These are phyloP conservation scores for Liquidambar formosana DNA, from an alignment of 164 flowering plant genomes.

Conservation along the genomic window DNA sequence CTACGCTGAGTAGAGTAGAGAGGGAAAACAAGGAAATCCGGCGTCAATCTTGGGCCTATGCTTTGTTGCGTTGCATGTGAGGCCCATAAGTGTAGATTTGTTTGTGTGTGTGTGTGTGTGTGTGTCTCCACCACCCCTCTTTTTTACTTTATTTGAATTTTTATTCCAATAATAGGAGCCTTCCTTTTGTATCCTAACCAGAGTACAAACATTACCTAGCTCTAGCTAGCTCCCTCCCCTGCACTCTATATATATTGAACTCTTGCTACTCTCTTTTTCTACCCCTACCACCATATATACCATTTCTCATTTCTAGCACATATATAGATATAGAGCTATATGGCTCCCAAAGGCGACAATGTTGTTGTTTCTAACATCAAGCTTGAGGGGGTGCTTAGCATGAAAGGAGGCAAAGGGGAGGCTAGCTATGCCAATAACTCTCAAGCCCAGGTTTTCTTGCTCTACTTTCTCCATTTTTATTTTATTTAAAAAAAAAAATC, in stretches of 20 bases:
- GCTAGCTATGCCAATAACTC: conserved; percentile 84
- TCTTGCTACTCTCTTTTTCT: not conserved
- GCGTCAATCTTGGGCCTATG: conserved; percentile 34
- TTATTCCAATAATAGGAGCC: not conserved
- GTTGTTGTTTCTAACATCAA: conserved; percentile 57
- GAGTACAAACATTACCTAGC: not conserved
- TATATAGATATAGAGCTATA: not conserved
- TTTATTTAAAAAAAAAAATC: no score
- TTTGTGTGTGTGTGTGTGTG: no score
- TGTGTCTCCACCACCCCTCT: no score
- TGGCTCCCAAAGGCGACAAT: conserved; percentile 55
- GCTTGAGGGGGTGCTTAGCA: conserved; percentile 72
- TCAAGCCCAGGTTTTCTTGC: conserved; percentile 71
- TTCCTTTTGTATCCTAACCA: not conserved
- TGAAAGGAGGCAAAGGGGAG: conserved; percentile 92
- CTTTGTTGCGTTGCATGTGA: conserved; percentile 14
- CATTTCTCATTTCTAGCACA: no score
- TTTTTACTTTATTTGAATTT: no score
- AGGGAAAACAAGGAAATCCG: conserved; percentile 26
- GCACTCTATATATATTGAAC: conserved; percentile 14
- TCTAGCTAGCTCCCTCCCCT: not conserved
- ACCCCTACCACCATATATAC: not conserved
- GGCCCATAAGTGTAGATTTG: conserved; percentile 7
- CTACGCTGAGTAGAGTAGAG: no score
- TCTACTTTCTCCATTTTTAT: not conserved